phyloP scores from a whole-genome alignment of 164 flowering plant genomes.

The Kingdonia uniflora region DNA sequence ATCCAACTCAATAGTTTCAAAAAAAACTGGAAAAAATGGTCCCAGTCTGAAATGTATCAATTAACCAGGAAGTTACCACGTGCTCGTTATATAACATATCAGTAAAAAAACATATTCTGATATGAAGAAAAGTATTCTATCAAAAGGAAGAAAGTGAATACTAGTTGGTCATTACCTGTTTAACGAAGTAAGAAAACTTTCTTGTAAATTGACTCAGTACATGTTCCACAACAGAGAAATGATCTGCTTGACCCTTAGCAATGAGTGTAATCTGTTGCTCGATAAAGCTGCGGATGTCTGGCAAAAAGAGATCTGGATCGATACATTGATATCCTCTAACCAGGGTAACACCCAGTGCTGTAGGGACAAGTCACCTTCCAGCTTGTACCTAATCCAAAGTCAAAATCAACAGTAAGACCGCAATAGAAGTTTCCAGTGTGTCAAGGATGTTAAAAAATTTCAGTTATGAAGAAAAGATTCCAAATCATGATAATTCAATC shows the following conservation, averaged over 20 bases:
- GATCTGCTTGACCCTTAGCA: constrained; percentile 89
- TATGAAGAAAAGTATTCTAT: too few relatives aligned
- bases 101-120: too few relatives aligned
- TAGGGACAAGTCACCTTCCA: constrained; percentile 86
- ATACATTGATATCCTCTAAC: constrained; percentile 87
- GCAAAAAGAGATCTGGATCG: constrained; percentile 95
- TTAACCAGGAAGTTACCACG: too few relatives aligned
- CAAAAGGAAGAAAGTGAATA: too few relatives aligned
- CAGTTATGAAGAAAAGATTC: too few relatives aligned
- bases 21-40: too few relatives aligned
- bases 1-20: too few relatives aligned
- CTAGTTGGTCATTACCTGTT: constrained; percentile 39
- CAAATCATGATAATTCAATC: too few relatives aligned
- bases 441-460: neutral
- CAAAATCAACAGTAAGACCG: too few relatives aligned
- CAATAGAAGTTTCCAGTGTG: neutral
- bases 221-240: constrained; percentile 63
- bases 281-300: constrained; percentile 92
- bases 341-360: constrained; percentile 70
- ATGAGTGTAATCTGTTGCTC: constrained; percentile 94
- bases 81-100: too few relatives aligned
- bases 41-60: too few relatives aligned
- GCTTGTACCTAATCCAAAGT: constrained; percentile 48
- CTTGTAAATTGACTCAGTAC: constrained; percentile 67
- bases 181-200: constrained; percentile 70